Evolutionary conservation across 169 alveolate genomes (phyloP).

Genomic region (Miamiensis avidus): DNA sequence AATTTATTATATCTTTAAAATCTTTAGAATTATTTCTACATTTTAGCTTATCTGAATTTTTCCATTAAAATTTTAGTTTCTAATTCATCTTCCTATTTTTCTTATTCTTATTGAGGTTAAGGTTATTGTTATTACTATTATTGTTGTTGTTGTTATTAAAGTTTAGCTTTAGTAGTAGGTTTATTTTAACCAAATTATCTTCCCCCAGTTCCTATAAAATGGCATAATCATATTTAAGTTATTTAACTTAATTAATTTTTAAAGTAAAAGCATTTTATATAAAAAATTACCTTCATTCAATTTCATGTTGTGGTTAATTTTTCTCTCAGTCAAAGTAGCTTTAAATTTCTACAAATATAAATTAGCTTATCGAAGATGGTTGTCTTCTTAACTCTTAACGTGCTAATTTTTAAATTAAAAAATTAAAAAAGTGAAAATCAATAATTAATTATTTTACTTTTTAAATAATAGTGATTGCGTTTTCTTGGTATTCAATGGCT

Average conservation of each 20-base stretch:
- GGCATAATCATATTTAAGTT: background rate
- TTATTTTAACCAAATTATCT: constrained; percentile 42
- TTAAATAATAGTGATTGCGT: constrained; percentile 50
- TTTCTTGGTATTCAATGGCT: constrained; percentile 67
- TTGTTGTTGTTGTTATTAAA: constrained; percentile 5
- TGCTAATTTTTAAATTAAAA: background rate
- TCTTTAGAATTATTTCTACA: background rate
- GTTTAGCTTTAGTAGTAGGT: constrained; percentile 4
- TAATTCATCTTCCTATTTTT: background rate
- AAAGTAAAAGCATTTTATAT: too few relatives aligned
- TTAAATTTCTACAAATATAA: constrained; percentile 24
- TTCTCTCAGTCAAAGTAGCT: constrained; percentile 36
- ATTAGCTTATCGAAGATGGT: constrained; percentile 30
- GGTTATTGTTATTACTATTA: constrained; percentile 5
- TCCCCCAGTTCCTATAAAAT: constrained; percentile 8
- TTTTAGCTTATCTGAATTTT: constrained; percentile 38
- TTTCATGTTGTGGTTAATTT: constrained; percentile 20
- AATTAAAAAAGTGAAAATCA: background rate
- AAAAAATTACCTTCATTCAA: constrained; percentile 1
- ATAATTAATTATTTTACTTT: constrained; percentile 12
- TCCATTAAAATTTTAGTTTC: constrained; percentile 38
- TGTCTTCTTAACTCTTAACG: constrained; percentile 29
- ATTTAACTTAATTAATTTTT: too few relatives aligned
- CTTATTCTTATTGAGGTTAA: background rate
- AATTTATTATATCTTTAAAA: too few relatives aligned